Evolutionary conservation across 2,329 filamentous ascomycete species (phyloP), one percentile per base, ranked within the genome.

Genomic region (Alternaria sp.): DNA sequence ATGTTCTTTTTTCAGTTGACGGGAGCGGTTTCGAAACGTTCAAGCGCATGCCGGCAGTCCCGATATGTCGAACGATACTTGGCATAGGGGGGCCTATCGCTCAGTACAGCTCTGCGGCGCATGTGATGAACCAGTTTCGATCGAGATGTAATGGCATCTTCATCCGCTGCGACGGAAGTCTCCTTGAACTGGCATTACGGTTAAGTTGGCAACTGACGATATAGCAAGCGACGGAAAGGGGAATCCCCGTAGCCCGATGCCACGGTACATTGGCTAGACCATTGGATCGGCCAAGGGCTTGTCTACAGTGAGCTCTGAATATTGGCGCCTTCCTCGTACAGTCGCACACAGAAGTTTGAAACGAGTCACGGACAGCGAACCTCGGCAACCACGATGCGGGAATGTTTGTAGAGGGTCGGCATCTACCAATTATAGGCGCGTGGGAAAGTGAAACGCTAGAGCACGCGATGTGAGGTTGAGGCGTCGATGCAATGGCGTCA

Each of bases 11-110:
- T 57, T 41, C 49, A 36, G 16, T 49, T 57, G 36, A n/a, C 39
- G 18, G 41, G 14, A 42, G 22, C 42, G 49, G 59, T 61, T 57
- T 63, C 54, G 61, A 63, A 63, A 63, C 61, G 20, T 36, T 54
- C 16, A 57, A 53, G 57, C 54, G 38, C 20, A 47, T 51, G 43
- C 30, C 2, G 30, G 20, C 18, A 30, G 28, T 47, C 44, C 58
- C 55, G 14, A 44, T 16, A 38, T 38, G 38, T 55, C 14, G 24
- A 44, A 24, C n/a, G 36, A 30, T n/a, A 43, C 18, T 32, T 32
- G 48, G 36, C 20, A n/a, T 18, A 12, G 7, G 6, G 8, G 28
- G 32, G 14, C 16, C 28, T 32, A 34, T 24, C 16, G 28, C 39
- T 24, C 20, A 11, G 14, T 20, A 22, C 38, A 18, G 39, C 39